phyloP scores from a whole-genome alignment of 176 grass and related monocot species.

The Rhynchospora breviuscula region DNA sequence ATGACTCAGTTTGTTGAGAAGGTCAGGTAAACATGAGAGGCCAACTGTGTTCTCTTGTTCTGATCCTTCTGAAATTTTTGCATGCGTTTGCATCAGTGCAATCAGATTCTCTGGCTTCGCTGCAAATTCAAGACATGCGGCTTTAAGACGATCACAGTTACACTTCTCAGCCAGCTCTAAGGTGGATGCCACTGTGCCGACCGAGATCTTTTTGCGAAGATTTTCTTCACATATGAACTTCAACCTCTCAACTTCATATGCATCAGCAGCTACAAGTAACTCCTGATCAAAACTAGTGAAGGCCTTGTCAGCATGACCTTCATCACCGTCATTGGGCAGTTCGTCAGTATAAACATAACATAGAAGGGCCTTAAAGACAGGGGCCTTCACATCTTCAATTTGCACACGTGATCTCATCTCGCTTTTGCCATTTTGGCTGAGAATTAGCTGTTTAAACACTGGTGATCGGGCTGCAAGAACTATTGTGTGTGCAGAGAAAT shows the following conservation, averaged over 20 bases:
- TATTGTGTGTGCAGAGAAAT: neutral
- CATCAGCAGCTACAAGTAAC: constrained; percentile 31
- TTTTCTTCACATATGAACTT: constrained; percentile 32
- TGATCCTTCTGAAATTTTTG: too few relatives aligned
- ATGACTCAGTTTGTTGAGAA: neutral
- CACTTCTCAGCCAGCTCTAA: constrained; percentile 26
- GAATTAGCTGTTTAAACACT: neutral
- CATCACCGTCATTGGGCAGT: neutral
- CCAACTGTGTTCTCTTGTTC: neutral
- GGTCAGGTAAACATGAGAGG: neutral
- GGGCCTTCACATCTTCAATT: neutral
- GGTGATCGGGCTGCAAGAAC: constrained; percentile 14
- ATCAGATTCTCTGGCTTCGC: constrained; percentile 14
- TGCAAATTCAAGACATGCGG: constrained; percentile 29
- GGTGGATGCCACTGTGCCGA: neutral
- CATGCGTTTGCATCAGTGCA: neutral
- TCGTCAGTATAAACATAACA: constrained; percentile 39
- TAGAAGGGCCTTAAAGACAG: constrained; percentile 27
- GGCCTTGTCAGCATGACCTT: neutral
- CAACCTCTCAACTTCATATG: constrained; percentile 25
- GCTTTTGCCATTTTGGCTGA: neutral
- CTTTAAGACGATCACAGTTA: constrained; percentile 27
- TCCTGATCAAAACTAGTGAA: neutral
- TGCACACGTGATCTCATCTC: neutral
- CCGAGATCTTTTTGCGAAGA: neutral